A percentile compares a stretch with the other conserved stretches of the same genome.
Conservation (phyloP, 2,329 filamentous ascomycete genomes). For the Fusarium scirpi region DNA sequence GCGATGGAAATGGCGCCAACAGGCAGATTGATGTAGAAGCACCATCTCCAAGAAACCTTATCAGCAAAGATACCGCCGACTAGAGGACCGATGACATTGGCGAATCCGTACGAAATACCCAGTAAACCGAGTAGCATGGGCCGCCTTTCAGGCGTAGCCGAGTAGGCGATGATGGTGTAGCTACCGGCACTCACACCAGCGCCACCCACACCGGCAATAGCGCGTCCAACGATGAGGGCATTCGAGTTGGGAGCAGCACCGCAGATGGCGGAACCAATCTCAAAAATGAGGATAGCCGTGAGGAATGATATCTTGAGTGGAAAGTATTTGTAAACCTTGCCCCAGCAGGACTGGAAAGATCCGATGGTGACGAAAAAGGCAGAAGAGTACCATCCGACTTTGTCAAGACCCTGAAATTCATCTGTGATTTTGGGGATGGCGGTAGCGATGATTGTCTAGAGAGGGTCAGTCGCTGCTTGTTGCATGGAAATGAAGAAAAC, state of each 20-base stretch:
- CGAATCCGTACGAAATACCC: conserved; percentile 58
- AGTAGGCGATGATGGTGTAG: conserved; percentile 29
- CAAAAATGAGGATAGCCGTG: conserved; percentile 40
- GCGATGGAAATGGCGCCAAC: conserved; percentile 48
- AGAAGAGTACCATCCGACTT: conserved; percentile 56
- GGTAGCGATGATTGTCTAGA: conserved; percentile 10
- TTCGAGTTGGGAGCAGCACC: conserved; percentile 46
- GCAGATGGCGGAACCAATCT: conserved; percentile 44
- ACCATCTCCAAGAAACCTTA: conserved; percentile 36
- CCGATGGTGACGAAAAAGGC: conserved; percentile 46
- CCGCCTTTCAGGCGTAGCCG: conserved; percentile 21
- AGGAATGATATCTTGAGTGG: conserved; percentile 47
- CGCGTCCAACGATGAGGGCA: conserved; percentile 54
- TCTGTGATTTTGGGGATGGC: conserved; percentile 9
- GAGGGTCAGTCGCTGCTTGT: not conserved
- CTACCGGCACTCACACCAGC: conserved; percentile 53
- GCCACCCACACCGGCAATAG: conserved; percentile 53
- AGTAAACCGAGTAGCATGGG: conserved; percentile 47
- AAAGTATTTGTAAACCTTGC: conserved; percentile 48
- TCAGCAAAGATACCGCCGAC: conserved; percentile 30
- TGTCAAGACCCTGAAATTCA: conserved; percentile 54
- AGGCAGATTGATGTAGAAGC: conserved; percentile 38
- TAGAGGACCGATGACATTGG: conserved; percentile 43
- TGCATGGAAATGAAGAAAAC: not conserved
- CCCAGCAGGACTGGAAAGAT: conserved; percentile 45